phyloP scores from a whole-genome alignment of 202 grass and related monocot genomes.

The Hordeum pubiflorum region DNA sequence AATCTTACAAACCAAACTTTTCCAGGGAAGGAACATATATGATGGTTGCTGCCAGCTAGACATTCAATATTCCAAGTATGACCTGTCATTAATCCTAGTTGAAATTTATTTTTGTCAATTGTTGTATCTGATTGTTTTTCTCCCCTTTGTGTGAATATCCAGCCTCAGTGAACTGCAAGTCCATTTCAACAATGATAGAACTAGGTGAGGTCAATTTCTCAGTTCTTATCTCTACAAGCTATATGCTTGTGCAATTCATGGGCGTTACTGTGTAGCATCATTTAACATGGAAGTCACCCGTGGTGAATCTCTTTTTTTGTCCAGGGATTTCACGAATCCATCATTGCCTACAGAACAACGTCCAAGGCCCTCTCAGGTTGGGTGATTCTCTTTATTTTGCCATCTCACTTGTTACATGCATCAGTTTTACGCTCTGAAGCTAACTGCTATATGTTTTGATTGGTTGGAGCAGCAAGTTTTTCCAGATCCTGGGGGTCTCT shows the following conservation, averaged over 20 bases:
- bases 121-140: constrained; percentile 2
- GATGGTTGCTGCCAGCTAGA: constrained; percentile 99
- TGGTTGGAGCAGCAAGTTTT: constrained; percentile 57
- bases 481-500: constrained; percentile 61
- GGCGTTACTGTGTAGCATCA: constrained; percentile 1
- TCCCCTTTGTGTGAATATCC: constrained; percentile 37
- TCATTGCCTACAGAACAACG: constrained; percentile 91
- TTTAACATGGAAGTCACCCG: not conserved
- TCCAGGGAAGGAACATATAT: constrained; percentile 90
- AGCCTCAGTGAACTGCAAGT: constrained; percentile 90
- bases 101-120: constrained; percentile 9
- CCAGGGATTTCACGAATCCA: constrained; percentile 94
- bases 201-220: constrained; percentile 49
- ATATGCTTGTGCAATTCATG: not conserved
- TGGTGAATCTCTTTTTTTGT: not conserved
- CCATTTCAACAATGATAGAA: constrained; percentile 90
- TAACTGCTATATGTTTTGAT: not conserved
- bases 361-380: constrained; percentile 58
- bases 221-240: constrained; percentile 7
- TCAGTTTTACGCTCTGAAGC: constrained; percentile 9
- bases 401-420: constrained; percentile 10
- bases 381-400: not conserved
- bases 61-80: constrained; percentile 94
- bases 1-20: constrained; percentile 30
- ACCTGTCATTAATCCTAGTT: not conserved